Evolutionary conservation across 805 yeast genomes (phyloP), one percentile per base, ranked within the genome.

Genomic region (Candida boidinii): DNA sequence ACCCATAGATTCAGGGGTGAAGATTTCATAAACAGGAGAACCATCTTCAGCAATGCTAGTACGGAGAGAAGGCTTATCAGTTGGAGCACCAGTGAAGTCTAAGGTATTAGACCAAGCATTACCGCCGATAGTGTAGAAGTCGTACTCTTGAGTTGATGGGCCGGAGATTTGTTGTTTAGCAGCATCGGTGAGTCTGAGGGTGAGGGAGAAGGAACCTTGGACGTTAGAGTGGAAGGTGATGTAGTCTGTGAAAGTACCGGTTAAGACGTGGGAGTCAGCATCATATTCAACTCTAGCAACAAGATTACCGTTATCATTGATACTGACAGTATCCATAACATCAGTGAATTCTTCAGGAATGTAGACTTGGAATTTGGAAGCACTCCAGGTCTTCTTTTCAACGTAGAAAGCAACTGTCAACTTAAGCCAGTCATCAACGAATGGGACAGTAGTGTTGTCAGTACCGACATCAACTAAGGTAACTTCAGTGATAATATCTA

Each of bases 281-380:
- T 24, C 17, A 17, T 8, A 30, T 7, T 20, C 14, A 18, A 8
- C 15, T 15, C 11, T 16, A 23, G 33, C 26, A 23, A 23, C 33
- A 4, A 17, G 5, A 17, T 9, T 6, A 4, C 19, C n/a, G 15
- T 4, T 8, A 13, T 19, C 10, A 5, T 16, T 15, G 9, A 30
- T 18, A 7, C 12, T 5, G 4, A 4, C 18, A 13, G 16, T 11
- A 17, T 21, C 17, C 4, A 7, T n/a, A 30, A 30, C 28, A 19
- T 30, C 22, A 13, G 28, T 23, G 16, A 30, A 30, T 7, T 30
- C 33, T 5, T 30, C 33, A 16, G 33, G 33, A 30, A 30, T 23
- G 5, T 11, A 12, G 9, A 30, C 12, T n/a, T 24, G 26, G 18
- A 30, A 12, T 4, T 4, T 7, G 15, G 26, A 4, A 18, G 15